Evolutionary conservation across 2,329 filamentous ascomycete species (phyloP), one percentile per base, ranked within the genome.

Genomic region (Pseudopithomyces chartarum): DNA sequence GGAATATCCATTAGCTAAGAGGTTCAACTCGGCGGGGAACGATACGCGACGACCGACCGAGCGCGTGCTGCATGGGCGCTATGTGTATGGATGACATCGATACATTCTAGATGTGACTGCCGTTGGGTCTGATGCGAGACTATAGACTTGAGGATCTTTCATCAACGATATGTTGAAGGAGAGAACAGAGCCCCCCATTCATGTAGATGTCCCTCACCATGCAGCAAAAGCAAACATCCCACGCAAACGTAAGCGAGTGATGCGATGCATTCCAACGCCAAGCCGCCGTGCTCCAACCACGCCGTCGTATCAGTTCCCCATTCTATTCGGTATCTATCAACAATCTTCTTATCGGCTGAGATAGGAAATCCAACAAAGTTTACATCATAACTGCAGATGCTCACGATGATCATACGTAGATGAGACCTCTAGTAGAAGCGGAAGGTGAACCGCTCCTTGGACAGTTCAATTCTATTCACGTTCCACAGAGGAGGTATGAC

Each of bases 1-100:
- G 60, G 61, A 62, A 58, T 64, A 57, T 45, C 60, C 34, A 60
- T 66, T 60, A 64, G 57, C 59, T 66, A 66, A 66, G 49, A 45
- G 52, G 6, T 11, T 13, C 19, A 26, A 20, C 11, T 7, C 36
- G 56, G 54, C 60, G 53, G 49, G 52, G 60, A 55, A 51, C 57
- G 54, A 54, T 48, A 58, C 54, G 42, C 54, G 50, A 42, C 47
- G 56, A n/a, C n/a, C n/a, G 26, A 54, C 50, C 29, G 17, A 48
- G 42, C 52, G 19, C 52, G 23, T 12, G 44, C 38, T 17, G 7
- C 40, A 23, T 34, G 19, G 23, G 45, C 46, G 34, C 33, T 32
- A 13, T 22, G 11, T 39, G 33, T 26, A 29, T 49, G 47, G 47
- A 32, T 40, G 22, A 34, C 26, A 29, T 17, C 22, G 11, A 20